These are phyloP conservation scores for Trametes cubensis DNA, from an alignment of 768 basidiomycete genomes.

Conservation along the genomic window DNA sequence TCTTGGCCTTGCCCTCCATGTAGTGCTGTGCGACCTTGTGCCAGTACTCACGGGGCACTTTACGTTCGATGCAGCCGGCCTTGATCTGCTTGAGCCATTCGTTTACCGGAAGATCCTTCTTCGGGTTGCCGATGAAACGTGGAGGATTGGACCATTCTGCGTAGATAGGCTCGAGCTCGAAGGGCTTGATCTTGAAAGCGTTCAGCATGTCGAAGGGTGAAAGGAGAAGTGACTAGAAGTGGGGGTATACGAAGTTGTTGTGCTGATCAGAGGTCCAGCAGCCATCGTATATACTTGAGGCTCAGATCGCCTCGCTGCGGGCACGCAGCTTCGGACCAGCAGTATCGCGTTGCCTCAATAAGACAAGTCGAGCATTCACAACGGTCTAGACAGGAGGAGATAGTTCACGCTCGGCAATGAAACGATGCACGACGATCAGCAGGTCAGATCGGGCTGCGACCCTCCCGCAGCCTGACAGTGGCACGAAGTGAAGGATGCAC, in stretches of 20 bases:
- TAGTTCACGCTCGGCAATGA: constrained; percentile 1
- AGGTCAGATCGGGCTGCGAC: constrained; percentile 4
- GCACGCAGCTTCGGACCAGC: constrained; percentile 12
- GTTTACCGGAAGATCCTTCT: constrained; percentile 70
- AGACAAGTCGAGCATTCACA: neutral
- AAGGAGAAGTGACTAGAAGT: neutral
- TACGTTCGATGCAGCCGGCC: constrained; percentile 67
- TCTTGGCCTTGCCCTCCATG: constrained; percentile 70
- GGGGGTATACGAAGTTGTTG: neutral
- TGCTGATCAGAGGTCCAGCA: neutral
- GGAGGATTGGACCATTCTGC: constrained; percentile 69
- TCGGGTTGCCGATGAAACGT: constrained; percentile 64
- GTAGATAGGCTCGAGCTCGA: constrained; percentile 70
- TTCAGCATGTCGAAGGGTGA: constrained; percentile 44
- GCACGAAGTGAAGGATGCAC: constrained; percentile 11
- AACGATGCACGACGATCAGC: constrained; percentile 7
- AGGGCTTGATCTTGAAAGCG: constrained; percentile 80
- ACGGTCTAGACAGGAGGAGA: constrained; percentile 5
- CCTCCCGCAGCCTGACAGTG: neutral
- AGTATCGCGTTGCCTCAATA: neutral
- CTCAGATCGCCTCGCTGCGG: constrained; percentile 7
- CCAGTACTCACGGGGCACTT: constrained; percentile 81
- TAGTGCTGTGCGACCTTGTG: constrained; percentile 79
- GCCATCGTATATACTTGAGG: constrained; percentile 4
- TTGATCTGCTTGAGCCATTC: constrained; percentile 76